Evolutionary conservation across 2,329 filamentous ascomycete species (phyloP).

Genomic region (Calonectria montana): DNA sequence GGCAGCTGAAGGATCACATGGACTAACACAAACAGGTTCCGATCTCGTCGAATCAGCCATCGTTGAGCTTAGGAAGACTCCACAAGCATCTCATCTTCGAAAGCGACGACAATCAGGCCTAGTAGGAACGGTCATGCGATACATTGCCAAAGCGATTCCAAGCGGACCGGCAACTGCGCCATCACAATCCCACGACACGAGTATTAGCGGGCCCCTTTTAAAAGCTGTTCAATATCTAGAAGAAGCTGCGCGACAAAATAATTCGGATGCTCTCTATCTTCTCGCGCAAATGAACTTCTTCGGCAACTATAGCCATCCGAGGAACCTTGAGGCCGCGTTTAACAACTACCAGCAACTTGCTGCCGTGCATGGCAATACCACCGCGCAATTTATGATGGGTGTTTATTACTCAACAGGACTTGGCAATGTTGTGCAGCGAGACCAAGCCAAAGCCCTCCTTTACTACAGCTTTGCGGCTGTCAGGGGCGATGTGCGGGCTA

Average conservation of each 20-base stretch:
- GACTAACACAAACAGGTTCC: slow-evolving; percentile 53
- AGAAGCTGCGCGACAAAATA: slow-evolving; percentile 64
- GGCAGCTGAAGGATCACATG: slow-evolving; percentile 10
- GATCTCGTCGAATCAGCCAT: slow-evolving; percentile 66
- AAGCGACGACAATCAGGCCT: slow-evolving; percentile 59
- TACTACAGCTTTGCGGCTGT: slow-evolving; percentile 96
- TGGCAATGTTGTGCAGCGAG: slow-evolving; percentile 80
- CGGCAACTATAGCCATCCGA: slow-evolving; percentile 90
- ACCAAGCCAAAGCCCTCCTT: slow-evolving; percentile 91
- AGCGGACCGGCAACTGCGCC: slow-evolving; percentile 61
- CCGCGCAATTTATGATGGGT: slow-evolving; percentile 94
- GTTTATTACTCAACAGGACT: slow-evolving; percentile 96
- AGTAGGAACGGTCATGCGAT: slow-evolving; percentile 54
- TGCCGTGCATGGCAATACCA: slow-evolving; percentile 82
- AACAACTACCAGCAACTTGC: slow-evolving; percentile 84
- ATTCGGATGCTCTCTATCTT: slow-evolving; percentile 88
- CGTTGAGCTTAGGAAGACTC: slow-evolving; percentile 61
- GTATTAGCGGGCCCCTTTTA: slow-evolving; percentile 56
- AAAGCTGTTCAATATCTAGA: slow-evolving; percentile 65
- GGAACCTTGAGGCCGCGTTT: slow-evolving; percentile 84
- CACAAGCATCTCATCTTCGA: slow-evolving; percentile 57
- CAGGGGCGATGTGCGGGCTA: slow-evolving; percentile 82
- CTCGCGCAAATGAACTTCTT: slow-evolving; percentile 97
- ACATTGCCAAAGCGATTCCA: slow-evolving; percentile 61
- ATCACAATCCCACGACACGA: slow-evolving; percentile 50